A percentile compares a stretch with the other conserved stretches of the same genome.
Conservation (phyloP, 768 basidiomycete species). For the Nevesoporus exiguus region DNA sequence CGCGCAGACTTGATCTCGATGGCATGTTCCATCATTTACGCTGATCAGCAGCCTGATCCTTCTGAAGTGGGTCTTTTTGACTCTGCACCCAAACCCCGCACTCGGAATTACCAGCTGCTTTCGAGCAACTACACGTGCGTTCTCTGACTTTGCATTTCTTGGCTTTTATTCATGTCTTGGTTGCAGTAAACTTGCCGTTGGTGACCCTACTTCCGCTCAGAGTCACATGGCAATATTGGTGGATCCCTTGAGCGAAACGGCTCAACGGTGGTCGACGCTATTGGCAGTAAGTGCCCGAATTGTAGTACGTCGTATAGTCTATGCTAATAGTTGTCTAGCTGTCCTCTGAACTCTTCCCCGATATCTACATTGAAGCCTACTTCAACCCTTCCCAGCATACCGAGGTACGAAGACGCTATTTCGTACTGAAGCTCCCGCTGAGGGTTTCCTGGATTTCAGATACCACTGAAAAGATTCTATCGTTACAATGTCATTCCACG, state of each 20-base stretch:
- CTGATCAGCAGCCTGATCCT: constrained; percentile 68
- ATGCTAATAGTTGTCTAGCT: constrained; percentile 10
- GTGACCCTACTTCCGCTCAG: constrained; percentile 63
- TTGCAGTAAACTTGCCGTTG: constrained; percentile 62
- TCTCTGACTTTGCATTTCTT: not conserved
- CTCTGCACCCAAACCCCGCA: constrained; percentile 55
- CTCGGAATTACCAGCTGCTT: constrained; percentile 56
- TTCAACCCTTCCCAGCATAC: constrained; percentile 64
- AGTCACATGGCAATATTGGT: constrained; percentile 70
- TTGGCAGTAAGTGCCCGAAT: constrained; percentile 52
- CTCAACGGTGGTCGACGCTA: constrained; percentile 83
- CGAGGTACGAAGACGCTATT: constrained; percentile 50
- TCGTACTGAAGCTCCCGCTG: not conserved
- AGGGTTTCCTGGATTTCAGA: constrained; percentile 36
- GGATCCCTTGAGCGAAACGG: constrained; percentile 81
- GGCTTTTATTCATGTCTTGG: not conserved
- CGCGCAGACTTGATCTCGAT: constrained; percentile 60
- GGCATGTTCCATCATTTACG: constrained; percentile 68
- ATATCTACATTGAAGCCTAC: constrained; percentile 70
- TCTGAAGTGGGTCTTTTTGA: constrained; percentile 74
- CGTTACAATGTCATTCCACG: constrained; percentile 63
- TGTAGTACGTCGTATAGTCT: not conserved
- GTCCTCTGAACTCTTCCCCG: constrained; percentile 46
- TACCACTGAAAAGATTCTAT: constrained; percentile 92
- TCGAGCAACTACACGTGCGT: constrained; percentile 65